phyloP scores from a whole-genome alignment of 495 filamentous ascomycete genomes.

The Penicillium psychrofluorescens region DNA sequence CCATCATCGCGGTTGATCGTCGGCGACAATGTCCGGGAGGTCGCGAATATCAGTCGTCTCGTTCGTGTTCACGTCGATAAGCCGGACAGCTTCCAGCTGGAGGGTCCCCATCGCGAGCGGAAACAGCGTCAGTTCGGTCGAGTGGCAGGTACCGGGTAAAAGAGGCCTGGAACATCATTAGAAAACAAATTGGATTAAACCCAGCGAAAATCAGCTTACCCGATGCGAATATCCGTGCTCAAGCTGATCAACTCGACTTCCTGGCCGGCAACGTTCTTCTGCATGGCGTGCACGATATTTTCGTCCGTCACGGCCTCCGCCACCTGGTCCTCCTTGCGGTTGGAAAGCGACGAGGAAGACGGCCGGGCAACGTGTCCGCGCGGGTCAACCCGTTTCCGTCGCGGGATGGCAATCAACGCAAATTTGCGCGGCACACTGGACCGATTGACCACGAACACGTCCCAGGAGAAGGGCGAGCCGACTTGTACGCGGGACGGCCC shows the following conservation, averaged over 20 bases:
- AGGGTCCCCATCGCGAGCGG: conserved; percentile 70
- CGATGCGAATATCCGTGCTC: conserved; percentile 76
- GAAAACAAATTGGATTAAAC: conserved; percentile 4
- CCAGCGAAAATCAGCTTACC: conserved; percentile 39
- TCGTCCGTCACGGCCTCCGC: conserved; percentile 82
- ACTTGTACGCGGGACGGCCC: conserved; percentile 55
- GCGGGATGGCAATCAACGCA: conserved; percentile 70
- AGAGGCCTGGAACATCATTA: conserved; percentile 43
- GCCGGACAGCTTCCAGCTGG: conserved; percentile 68
- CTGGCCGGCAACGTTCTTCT: conserved; percentile 65
- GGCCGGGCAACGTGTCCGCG: conserved; percentile 49
- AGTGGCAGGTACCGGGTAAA: conserved; percentile 70
- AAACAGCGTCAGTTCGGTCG: conserved; percentile 71
- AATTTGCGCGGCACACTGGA: conserved; percentile 63
- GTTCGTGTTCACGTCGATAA: conserved; percentile 74
- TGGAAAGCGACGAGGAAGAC: conserved; percentile 37
- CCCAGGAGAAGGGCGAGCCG: conserved; percentile 78
- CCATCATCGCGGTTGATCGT: conserved; percentile 22
- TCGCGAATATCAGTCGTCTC: conserved; percentile 79
- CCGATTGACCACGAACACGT: conserved; percentile 83
- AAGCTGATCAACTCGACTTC: conserved; percentile 69
- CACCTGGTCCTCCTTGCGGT: conserved; percentile 40
- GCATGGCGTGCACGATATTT: conserved; percentile 74
- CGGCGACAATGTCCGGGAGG: conserved; percentile 64
- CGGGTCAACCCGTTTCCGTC: conserved; percentile 60